Conservation (phyloP, 306 rosid species). For the Rosa chinensis region DNA sequence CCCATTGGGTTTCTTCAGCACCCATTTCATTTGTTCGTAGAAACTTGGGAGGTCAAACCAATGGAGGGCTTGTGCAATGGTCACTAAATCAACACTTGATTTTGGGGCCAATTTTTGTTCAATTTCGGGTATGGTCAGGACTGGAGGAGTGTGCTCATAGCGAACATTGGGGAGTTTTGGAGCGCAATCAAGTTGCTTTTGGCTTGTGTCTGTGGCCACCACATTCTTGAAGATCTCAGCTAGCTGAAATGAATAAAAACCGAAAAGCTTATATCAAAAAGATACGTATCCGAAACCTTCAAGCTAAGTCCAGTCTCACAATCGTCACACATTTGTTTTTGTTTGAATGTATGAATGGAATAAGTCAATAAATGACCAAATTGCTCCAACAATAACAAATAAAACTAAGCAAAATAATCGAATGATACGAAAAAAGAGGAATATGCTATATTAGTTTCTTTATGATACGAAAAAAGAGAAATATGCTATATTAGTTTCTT, state of each 20-base stretch:
- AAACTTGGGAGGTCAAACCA: constrained; percentile 69
- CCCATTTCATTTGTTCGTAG: constrained; percentile 53
- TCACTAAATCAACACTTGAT: constrained; percentile 61
- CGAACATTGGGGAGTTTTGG: constrained; percentile 53
- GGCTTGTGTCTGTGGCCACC: constrained; percentile 69
- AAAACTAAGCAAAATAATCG: neutral
- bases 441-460: neutral
- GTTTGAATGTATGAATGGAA: neutral
- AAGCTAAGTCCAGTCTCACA: neutral
- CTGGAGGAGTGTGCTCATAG: constrained; percentile 53
- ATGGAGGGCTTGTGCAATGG: constrained; percentile 73
- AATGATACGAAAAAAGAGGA: neutral
- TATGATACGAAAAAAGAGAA: neutral
- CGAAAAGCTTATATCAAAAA: neutral
- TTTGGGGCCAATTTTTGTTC: constrained; percentile 45
- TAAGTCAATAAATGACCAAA: too few relatives aligned
- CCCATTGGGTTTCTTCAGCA: constrained; percentile 71
- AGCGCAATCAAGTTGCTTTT: constrained; percentile 53
- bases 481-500: neutral
- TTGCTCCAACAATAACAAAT: neutral
- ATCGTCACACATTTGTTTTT: neutral
- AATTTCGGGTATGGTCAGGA: constrained; percentile 46
- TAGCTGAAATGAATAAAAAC: constrained; percentile 38
- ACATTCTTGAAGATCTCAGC: constrained; percentile 57
- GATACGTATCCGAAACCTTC: neutral